Conservation (phyloP, 176 grass and related monocot genomes). For the Lolium perenne region DNA sequence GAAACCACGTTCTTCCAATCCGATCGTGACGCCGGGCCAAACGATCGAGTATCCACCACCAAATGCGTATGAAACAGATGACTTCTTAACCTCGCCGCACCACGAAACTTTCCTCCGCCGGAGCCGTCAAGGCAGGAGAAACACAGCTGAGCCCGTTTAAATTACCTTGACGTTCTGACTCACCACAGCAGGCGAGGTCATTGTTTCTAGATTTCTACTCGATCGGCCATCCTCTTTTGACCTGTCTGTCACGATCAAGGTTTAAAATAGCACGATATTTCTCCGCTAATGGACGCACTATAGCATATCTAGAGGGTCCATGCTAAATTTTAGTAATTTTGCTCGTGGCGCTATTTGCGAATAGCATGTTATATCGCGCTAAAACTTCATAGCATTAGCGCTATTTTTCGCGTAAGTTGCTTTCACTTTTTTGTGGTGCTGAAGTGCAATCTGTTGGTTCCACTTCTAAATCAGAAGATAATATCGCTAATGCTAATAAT, state of each 20-base stretch:
- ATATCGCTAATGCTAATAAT: no score
- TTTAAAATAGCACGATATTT: no score
- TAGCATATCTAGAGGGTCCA: no score
- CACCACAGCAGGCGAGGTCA: neutral
- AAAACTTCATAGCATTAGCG: no score
- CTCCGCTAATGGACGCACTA: no score
- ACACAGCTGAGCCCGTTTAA: neutral
- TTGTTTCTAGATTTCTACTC: neutral
- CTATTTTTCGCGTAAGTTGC: no score
- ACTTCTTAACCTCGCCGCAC: constrained; percentile 1
- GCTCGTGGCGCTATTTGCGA: no score
- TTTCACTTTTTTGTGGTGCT: no score
- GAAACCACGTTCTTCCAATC: neutral
- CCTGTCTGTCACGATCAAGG: neutral
- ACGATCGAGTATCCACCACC: neutral
- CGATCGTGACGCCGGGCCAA: neutral
- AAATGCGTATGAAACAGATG: constrained; percentile 28
- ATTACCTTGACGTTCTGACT: neutral
- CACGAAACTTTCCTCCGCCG: neutral
- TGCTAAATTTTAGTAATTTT: no score
- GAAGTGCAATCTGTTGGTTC: no score
- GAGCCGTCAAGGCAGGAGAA: constrained; percentile 21
- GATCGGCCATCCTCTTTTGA: constrained; percentile 41
- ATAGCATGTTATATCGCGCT: no score
- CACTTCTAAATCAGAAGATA: no score